These are phyloP conservation scores for Somion occarium DNA, from an alignment of 1,284 basidiomycete species.

Conservation along the genomic window DNA sequence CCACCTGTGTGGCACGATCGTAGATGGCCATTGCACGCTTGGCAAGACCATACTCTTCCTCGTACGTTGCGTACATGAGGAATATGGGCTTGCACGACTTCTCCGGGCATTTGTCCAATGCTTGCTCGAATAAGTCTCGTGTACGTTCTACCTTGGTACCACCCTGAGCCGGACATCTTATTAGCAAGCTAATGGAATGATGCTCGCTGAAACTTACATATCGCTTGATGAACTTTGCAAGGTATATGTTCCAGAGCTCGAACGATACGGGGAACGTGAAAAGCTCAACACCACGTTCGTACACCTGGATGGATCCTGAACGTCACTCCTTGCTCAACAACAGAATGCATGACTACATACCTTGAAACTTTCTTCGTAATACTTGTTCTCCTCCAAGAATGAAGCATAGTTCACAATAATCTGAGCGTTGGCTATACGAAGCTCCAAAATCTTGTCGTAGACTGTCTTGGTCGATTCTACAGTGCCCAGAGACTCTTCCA, in stretches of 20 bases:
- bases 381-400: slow-evolving; percentile 96
- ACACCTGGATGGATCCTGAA: no score
- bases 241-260: slow-evolving; percentile 99
- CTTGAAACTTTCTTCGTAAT: slow-evolving; percentile 99
- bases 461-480: slow-evolving; percentile 90
- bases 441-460: slow-evolving; percentile 95
- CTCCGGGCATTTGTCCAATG: slow-evolving; percentile 91
- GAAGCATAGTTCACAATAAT: slow-evolving; percentile 96
- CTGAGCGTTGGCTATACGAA: slow-evolving; percentile 98
- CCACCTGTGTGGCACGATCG: slow-evolving; percentile 85
- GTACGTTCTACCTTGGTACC: slow-evolving; percentile 93
- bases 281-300: slow-evolving; percentile 95
- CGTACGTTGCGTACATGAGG: slow-evolving; percentile 92
- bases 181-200: no score
- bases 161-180: slow-evolving; percentile 43
- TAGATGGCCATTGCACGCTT: slow-evolving; percentile 97
- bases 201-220: slow-evolving; percentile 61
- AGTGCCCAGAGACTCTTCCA: slow-evolving; percentile 94
- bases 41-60: slow-evolving; percentile 93
- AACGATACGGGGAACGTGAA: slow-evolving; percentile 99
- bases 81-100: slow-evolving; percentile 95
- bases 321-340: slow-evolving; percentile 12
- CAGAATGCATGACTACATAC: slow-evolving; percentile 31
- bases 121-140: slow-evolving; percentile 96
- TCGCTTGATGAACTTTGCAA: slow-evolving; percentile 95